Base-by-base conservation (phyloP, 305 asterid species). In the Solanum hybrid region DNA sequence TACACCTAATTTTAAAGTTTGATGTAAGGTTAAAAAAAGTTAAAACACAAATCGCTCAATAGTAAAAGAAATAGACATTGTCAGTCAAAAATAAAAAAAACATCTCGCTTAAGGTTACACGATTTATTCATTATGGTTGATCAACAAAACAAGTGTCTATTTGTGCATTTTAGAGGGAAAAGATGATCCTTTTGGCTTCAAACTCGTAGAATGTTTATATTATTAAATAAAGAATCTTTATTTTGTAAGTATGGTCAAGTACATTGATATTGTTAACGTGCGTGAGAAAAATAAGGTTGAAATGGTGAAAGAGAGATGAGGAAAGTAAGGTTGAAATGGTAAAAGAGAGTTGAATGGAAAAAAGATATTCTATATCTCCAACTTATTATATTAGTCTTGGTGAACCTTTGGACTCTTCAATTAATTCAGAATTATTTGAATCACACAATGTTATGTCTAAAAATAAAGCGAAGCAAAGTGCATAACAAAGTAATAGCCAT, bases 111-210 rank as follows among this genome's bases (percentile, higher is more conserved):
- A 46, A 46, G 61, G 61, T 0, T 46, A 2, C 5, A 6, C 20
- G 61, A 46, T 46, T 16, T 16, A 0, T 57, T 57, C 67, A 57
- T 57, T 18, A 0, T 57, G 4, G 9, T 57, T 57, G 0, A 16
- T 6, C 0, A 57, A 51, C 9, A 18, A 51, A 51, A 51, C 2
- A 16, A 16, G 4, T 51, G 67, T 9, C 67, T 16, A 51, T 18
- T 51, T 51, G 67, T 16, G 67, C n/a, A 5, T 51, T 5, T 51
- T 16, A 51, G 8, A 51, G 4, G n/a, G 67, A 18, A 16, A 1
- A 16, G 0, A 3, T 4, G 64, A 1, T 0, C 64, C 3, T 46
- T 5, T 2, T 46, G 0, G 0, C 64, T 5, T 16, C 34, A 33
- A 33, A 51, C 22, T 2, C 64, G 8, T 16, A 51, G 64, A 16